A percentile compares a stretch with the other conserved stretches of the same genome.
Evolutionary conservation across 495 filamentous ascomycete genomes (phyloP).

Genomic region (Podospora comata): DNA sequence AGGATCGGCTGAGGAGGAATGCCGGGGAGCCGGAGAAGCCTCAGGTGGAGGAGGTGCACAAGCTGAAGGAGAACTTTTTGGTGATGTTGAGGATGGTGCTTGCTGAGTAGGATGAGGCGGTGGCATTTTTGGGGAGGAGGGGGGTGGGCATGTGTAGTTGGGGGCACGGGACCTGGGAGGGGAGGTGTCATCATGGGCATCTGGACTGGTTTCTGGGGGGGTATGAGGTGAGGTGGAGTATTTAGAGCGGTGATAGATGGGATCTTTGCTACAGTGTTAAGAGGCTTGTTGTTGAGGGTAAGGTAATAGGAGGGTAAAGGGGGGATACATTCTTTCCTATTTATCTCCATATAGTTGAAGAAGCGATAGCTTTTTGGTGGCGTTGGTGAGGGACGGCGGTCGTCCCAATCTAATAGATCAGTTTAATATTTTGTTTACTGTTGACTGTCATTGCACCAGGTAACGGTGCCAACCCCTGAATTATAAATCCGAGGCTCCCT

Average conservation of each 20-base stretch:
- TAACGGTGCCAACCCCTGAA: slow-evolving; percentile 3
- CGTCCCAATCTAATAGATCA: neutral
- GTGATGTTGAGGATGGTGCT: slow-evolving; percentile 82
- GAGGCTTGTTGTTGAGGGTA: neutral
- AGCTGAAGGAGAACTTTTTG: slow-evolving; percentile 74
- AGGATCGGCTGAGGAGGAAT: slow-evolving; percentile 73
- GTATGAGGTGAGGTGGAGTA: neutral
- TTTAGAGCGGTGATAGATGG: neutral
- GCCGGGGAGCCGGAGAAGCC: slow-evolving; percentile 93
- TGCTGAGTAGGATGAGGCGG: slow-evolving; percentile 47
- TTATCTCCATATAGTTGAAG: neutral
- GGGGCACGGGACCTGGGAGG: too few species aligned
- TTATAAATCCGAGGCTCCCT: slow-evolving; percentile 1
- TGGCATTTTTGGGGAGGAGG: neutral
- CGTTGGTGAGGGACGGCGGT: neutral
- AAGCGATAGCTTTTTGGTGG: neutral
- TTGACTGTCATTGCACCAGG: neutral
- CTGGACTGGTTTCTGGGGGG: neutral
- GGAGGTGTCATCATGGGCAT: slow-evolving; percentile 1
- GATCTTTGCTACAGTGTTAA: neutral
- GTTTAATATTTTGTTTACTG: neutral
- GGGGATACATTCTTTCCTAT: neutral
- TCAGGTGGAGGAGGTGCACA: slow-evolving; percentile 68
- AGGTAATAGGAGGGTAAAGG: neutral
- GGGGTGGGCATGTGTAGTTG: too few species aligned